Percentiles rank a stretch among this genome's conserved stretches.
Conservation (phyloP, 164 flowering plant species). For the Pachysandra terminalis region DNA sequence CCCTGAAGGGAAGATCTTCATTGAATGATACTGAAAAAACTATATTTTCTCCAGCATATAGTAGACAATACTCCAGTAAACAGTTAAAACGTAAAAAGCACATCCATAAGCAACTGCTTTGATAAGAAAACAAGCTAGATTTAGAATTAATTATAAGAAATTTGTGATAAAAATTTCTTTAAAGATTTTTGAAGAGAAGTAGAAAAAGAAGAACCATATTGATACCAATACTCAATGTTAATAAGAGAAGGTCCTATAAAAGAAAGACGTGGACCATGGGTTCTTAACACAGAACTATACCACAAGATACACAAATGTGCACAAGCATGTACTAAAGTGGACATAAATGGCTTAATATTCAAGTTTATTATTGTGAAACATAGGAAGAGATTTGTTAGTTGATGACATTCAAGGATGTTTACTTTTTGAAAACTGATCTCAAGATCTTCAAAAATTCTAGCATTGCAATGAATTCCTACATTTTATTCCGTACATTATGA, state of each 20-base stretch:
- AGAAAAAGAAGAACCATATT: neutral
- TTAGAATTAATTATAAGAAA: too few relatives aligned
- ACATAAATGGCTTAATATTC: neutral
- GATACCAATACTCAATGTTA: neutral
- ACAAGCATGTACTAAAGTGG: neutral
- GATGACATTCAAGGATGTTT: too few relatives aligned
- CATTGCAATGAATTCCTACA: too few relatives aligned
- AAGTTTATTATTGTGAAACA: neutral
- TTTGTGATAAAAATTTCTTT: neutral
- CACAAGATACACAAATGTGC: neutral
- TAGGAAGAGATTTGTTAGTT: too few relatives aligned
- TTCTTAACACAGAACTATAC: too few relatives aligned
- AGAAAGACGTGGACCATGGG: neutral
- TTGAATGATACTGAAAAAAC: neutral
- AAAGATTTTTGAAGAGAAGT: neutral
- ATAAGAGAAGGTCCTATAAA: neutral
- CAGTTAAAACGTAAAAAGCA: too few relatives aligned
- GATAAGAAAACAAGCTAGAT: too few relatives aligned
- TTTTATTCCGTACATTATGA: too few relatives aligned
- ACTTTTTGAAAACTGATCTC: too few relatives aligned
- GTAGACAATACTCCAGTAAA: neutral
- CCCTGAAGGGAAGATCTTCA: constrained; percentile 12
- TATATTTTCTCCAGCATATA: neutral
- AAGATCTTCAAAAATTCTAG: too few relatives aligned
- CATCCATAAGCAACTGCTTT: too few relatives aligned